phyloP scores from a whole-genome alignment of 2,329 filamentous ascomycete species.

The Botrytis hyacinthi region DNA sequence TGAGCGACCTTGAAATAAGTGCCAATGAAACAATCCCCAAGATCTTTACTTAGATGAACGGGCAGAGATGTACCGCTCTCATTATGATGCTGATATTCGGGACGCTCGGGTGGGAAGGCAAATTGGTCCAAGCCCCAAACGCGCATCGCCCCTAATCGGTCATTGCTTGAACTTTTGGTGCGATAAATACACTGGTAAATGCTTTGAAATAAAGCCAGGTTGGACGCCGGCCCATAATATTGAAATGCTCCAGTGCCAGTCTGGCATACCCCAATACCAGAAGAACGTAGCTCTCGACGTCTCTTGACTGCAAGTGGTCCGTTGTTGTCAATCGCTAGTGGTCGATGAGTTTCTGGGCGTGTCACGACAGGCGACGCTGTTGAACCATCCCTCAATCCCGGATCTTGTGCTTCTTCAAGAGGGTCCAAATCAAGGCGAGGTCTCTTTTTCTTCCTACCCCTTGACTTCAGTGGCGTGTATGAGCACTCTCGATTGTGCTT shows the following conservation, averaged over 20 bases:
- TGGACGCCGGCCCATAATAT: not conserved
- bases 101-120: not conserved
- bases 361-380: not conserved
- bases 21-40: not conserved
- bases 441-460: not conserved
- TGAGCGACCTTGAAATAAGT: not conserved
- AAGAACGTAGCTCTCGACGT: not conserved
- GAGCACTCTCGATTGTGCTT: conserved; percentile 3
- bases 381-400: not conserved
- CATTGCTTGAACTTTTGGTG: not conserved
- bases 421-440: not conserved
- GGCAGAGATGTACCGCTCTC: not conserved
- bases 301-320: not conserved
- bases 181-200: not conserved
- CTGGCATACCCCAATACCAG: not conserved
- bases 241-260: not conserved
- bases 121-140: not conserved
- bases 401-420: not conserved
- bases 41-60: not conserved
- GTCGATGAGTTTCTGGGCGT: not conserved
- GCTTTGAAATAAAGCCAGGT: not conserved
- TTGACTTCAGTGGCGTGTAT: not conserved
- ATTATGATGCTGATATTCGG: not conserved
- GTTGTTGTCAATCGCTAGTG: not conserved
- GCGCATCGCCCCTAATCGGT: not conserved